Conservation (phyloP, 768 basidiomycete species). For the Nidularia pulvinata region DNA sequence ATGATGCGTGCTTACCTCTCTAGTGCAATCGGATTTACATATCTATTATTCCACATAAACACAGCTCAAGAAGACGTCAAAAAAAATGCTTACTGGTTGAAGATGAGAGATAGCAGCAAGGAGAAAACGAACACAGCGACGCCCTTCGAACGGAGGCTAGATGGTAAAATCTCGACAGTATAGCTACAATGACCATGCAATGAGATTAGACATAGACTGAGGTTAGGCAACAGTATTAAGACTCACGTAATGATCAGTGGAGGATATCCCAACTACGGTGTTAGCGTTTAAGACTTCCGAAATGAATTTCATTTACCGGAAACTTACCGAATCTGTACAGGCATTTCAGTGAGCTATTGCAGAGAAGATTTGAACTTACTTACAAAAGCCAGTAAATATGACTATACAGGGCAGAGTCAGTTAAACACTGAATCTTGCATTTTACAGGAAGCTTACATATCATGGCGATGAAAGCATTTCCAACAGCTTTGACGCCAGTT, state of each 20-base stretch:
- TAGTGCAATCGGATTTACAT: slow-evolving; percentile 12
- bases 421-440: not conserved
- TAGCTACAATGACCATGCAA: slow-evolving; percentile 3
- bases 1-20: not conserved
- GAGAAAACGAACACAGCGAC: slow-evolving; percentile 11
- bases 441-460: slow-evolving; percentile 17
- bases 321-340: not conserved
- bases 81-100: slow-evolving; percentile 10
- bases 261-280: not conserved
- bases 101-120: slow-evolving; percentile 11
- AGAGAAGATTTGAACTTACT: not conserved
- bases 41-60: slow-evolving; percentile 1
- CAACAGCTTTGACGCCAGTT: slow-evolving; percentile 34
- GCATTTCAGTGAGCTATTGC: no score
- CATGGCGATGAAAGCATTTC: slow-evolving; percentile 56
- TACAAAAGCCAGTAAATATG: not conserved
- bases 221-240: not conserved
- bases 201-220: not conserved
- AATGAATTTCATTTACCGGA: not conserved
- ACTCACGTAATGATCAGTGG: not conserved
- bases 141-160: slow-evolving; percentile 11
- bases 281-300: not conserved
- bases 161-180: slow-evolving; percentile 14
- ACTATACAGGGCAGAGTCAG: not conserved
- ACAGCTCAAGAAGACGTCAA: not conserved